A percentile compares a stretch with the other conserved stretches of the same genome.
phyloP scores from a whole-genome alignment of 805 yeast genomes.

The Dipodascopsis uninucleata region DNA sequence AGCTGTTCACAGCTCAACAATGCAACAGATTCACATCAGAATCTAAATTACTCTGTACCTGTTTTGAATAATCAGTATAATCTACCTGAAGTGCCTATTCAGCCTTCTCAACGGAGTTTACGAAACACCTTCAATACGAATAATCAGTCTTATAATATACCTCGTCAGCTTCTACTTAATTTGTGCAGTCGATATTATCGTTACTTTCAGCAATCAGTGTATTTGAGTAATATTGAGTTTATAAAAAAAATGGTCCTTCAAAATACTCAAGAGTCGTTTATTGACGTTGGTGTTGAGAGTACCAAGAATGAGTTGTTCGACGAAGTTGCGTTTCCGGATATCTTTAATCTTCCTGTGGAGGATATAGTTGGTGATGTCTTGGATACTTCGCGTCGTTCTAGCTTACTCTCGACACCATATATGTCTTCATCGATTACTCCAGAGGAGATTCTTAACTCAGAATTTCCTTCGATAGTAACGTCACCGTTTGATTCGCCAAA shows the following conservation, averaged over 20 bases:
- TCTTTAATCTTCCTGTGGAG: constrained; percentile 15
- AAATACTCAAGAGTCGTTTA: constrained; percentile 8
- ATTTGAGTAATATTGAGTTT: not conserved
- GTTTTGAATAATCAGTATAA: not conserved
- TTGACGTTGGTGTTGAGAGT: constrained; percentile 10
- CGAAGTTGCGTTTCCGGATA: constrained; percentile 15
- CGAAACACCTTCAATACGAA: not conserved
- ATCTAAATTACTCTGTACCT: constrained; percentile 1
- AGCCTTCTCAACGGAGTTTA: not conserved
- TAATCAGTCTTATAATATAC: not conserved
- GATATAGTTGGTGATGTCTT: constrained; percentile 12
- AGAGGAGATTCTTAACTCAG: constrained; percentile 9
- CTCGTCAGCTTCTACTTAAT: not conserved
- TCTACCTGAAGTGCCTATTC: not conserved
- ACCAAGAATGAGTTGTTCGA: constrained; percentile 9
- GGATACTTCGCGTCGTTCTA: constrained; percentile 16
- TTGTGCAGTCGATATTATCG: not conserved
- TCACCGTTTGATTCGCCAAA: constrained; percentile 27
- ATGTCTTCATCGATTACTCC: constrained; percentile 18
- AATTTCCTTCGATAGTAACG: constrained; percentile 2
- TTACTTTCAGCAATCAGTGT: too few species aligned
- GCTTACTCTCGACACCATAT: constrained; percentile 20
- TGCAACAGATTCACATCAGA: not conserved
- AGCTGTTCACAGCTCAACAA: constrained; percentile 14
- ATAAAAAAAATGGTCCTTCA: constrained; percentile 16